A percentile compares a stretch with the other conserved stretches of the same genome.
phyloP scores from a whole-genome alignment of 192 early-diverging fungal species.

The Gaertneriomyces sp. region DNA sequence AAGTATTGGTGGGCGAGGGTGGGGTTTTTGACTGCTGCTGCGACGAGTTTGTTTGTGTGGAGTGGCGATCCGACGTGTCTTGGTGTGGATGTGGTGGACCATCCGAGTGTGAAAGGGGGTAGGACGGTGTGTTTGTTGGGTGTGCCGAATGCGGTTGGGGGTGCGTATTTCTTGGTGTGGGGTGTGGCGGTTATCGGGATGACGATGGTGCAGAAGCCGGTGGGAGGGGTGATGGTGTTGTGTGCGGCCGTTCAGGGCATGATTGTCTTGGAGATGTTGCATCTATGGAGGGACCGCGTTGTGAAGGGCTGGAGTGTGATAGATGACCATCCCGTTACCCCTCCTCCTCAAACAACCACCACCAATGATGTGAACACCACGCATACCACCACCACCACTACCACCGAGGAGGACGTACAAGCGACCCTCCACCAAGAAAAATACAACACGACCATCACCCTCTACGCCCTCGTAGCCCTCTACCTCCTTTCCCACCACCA shows the following conservation, averaged over 20 bases:
- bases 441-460: not conserved
- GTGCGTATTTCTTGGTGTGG: conserved; percentile 60
- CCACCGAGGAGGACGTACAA: not conserved
- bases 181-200: conserved; percentile 55
- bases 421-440: no score
- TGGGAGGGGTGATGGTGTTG: conserved; percentile 62
- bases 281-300: conserved; percentile 28
- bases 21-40: conserved; percentile 20
- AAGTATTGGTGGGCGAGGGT: conserved; percentile 40
- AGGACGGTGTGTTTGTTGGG: conserved; percentile 44
- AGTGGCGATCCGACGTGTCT: conserved; percentile 31
- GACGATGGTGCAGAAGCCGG: conserved; percentile 71
- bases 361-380: not conserved
- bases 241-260: conserved; percentile 36
- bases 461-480: conserved; percentile 46
- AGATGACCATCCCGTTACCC: not conserved
- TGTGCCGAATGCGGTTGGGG: conserved; percentile 64
- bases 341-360: not conserved
- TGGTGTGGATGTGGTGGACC: conserved; percentile 25
- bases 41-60: conserved; percentile 33
- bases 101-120: not conserved
- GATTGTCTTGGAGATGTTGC: conserved; percentile 32
- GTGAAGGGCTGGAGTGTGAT: not conserved
- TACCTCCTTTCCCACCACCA: conserved; percentile 45
- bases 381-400: not conserved